Evolutionary conservation across 1,284 basidiomycete species (phyloP).

Genomic region (Trichosporon coremiiforme): DNA sequence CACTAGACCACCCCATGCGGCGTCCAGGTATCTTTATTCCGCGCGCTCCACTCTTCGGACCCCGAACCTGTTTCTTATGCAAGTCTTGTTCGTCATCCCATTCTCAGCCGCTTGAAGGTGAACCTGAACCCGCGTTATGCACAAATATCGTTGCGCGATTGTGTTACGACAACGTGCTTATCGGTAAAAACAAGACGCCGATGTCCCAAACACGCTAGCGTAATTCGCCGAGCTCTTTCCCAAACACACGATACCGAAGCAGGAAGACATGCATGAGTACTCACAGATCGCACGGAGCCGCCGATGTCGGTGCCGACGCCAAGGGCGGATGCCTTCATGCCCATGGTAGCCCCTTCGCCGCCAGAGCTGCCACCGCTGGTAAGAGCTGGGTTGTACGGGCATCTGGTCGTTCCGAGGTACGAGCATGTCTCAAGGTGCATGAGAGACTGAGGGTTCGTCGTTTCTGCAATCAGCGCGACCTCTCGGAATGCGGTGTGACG

Average conservation of each 20-base stretch:
- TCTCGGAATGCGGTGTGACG: no score
- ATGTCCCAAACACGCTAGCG: not conserved
- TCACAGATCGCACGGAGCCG: slow-evolving; percentile 44
- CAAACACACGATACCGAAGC: not conserved
- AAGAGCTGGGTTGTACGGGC: slow-evolving; percentile 54
- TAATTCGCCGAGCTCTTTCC: not conserved
- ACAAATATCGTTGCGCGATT: not conserved
- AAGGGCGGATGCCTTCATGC: slow-evolving; percentile 40
- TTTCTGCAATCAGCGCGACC: slow-evolving; percentile 19
- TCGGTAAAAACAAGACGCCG: not conserved
- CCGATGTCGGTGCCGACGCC: slow-evolving; percentile 57
- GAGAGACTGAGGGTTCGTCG: slow-evolving; percentile 36
- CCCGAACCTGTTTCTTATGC: not conserved
- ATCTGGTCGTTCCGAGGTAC: slow-evolving; percentile 50
- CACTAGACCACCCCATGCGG: not conserved
- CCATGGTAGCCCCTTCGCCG: slow-evolving; percentile 57
- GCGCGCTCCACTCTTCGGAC: not conserved
- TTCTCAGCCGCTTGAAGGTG: not conserved
- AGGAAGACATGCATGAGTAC: not conserved
- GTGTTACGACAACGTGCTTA: not conserved
- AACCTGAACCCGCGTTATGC: not conserved
- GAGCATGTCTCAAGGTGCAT: slow-evolving; percentile 41
- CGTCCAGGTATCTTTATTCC: not conserved
- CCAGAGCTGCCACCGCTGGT: slow-evolving; percentile 55
- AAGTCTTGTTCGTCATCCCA: not conserved